phyloP scores from a whole-genome alignment of 179 eudicot species.

The Pouteria campechiana region DNA sequence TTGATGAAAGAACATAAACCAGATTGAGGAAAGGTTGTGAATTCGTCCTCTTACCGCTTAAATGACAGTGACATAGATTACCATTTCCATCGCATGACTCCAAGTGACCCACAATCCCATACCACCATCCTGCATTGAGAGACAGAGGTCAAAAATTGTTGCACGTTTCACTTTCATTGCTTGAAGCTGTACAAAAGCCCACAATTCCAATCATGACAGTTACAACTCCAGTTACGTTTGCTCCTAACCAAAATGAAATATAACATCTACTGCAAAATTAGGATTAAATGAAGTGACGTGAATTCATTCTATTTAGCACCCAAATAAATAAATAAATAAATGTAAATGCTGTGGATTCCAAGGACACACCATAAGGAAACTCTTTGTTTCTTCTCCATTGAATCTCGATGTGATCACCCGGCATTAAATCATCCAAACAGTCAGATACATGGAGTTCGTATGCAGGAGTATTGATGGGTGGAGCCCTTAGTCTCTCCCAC shows the following conservation, averaged over 20 bases:
- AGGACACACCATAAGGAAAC: conserved; percentile 68
- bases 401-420: conserved; percentile 72
- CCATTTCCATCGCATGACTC: conserved; percentile 41
- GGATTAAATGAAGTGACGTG: too few species aligned
- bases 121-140: conserved; percentile 74
- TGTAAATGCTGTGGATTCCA: too few species aligned
- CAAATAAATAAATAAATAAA: too few species aligned
- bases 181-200: too few species aligned
- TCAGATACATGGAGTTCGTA: conserved; percentile 47
- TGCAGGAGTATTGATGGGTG: conserved; percentile 53
- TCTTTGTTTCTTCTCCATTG: conserved; percentile 76
- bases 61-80: conserved; percentile 43
- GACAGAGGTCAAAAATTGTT: too few species aligned
- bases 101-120: conserved; percentile 77
- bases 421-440: conserved; percentile 52
- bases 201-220: too few species aligned
- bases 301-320: too few species aligned
- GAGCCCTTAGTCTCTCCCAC: conserved; percentile 69
- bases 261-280: too few species aligned
- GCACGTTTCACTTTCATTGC: too few species aligned
- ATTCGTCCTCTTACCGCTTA: conserved; percentile 33
- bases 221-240: too few species aligned
- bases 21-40: not conserved
- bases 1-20: too few species aligned
- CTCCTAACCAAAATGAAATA: too few species aligned